These are phyloP conservation scores for Aciculoconidium aculeatum DNA, from an alignment of 805 yeast genomes.

Conservation along the genomic window DNA sequence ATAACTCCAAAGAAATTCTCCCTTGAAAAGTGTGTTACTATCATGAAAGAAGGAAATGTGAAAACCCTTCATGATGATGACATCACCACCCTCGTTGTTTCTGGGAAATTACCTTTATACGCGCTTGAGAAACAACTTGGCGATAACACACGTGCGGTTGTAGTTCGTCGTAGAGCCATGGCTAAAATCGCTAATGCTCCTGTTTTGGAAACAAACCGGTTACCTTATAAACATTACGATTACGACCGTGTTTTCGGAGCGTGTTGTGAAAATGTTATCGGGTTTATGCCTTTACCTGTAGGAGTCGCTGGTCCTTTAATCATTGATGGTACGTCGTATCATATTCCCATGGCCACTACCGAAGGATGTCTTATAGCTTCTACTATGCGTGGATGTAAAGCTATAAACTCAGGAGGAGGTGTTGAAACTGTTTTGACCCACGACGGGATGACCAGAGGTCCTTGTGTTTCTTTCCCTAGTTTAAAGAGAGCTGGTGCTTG, in stretches of 20 bases:
- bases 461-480: constrained; percentile 86
- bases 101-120: constrained; percentile 83
- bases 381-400: constrained; percentile 98
- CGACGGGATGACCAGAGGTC: constrained; percentile 99
- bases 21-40: constrained; percentile 55
- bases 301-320: constrained; percentile 97
- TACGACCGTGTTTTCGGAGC: constrained; percentile 97
- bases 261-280: constrained; percentile 98
- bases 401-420: constrained; percentile 96
- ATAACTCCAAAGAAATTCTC: constrained; percentile 34
- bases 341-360: constrained; percentile 98
- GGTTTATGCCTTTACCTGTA: constrained; percentile 92
- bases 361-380: constrained; percentile 99
- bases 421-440: constrained; percentile 83
- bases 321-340: constrained; percentile 82
- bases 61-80: constrained; percentile 65
- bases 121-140: constrained; percentile 90
- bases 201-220: constrained; percentile 58
- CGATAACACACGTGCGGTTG: constrained; percentile 89
- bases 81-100: constrained; percentile 60
- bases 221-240: constrained; percentile 82
- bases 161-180: constrained; percentile 88
- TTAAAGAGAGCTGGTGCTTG: constrained; percentile 89
- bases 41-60: constrained; percentile 68
- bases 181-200: constrained; percentile 80